Base-by-base conservation (phyloP, 345 rosid species). In the Gossypium herbaceum region DNA sequence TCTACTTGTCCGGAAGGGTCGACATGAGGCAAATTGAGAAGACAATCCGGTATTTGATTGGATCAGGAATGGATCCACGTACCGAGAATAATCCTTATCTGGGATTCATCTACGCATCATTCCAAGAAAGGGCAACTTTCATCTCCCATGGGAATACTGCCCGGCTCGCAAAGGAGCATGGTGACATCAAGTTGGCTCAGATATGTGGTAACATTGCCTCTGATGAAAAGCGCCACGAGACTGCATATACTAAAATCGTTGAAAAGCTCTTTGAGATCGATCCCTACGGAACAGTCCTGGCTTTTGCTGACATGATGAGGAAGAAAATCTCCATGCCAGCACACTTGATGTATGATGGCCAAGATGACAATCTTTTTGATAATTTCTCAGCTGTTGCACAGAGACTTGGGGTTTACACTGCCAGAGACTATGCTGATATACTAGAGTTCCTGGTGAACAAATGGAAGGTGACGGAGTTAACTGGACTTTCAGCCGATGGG, bases 101-200 rank as follows among this genome's bases (percentile, higher is more conserved):
- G 27, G 97, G 98, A 12, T 91, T 89, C 81, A 91, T 95, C 85
- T 94, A 94, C 80, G 91, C 98, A 7, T 87, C 98, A 10, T 94
- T 94, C 79, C 98, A 94, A 85, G 99, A 95, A 75, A 88, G 99
- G 84, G 99, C 99, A 11, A 95, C 99, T 25, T 95, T 95, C 72
- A 64, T 95, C 77, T 93, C 98, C 69, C 99, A 95, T 13, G 97
- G 99, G 45, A 95, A 91, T 85, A 93, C 99, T 3, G 98, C 99
- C 0, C 84, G 96, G 47, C 98, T 63, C 8, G 99, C 99, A 59
- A 95, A 89, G 84, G 88, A 85, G 34, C 91, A 85, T 4, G 99
- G 99, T 2, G 98, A 93, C 78, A 0, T 86, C 9, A 93, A 90
- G 54, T 55, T 95, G 78, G 98, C 98, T 19, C 97, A 92, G 64